Percentiles rank a stretch among this genome's conserved stretches.
Evolutionary conservation across 345 rosid genomes (phyloP).

Genomic region (Psidium guajava): DNA sequence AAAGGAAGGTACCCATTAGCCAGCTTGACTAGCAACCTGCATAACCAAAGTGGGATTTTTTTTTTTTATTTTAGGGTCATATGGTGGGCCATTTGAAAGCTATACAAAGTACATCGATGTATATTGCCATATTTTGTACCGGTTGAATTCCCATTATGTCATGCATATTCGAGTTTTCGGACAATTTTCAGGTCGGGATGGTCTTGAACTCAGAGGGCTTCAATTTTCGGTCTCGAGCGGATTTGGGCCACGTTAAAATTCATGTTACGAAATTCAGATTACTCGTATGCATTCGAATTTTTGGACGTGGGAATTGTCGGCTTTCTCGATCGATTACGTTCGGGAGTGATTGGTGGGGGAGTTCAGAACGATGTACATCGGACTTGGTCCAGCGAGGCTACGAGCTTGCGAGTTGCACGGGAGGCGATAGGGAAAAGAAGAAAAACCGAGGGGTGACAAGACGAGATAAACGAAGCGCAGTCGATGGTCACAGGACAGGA

Average conservation of each 20-base stretch:
- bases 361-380: no score
- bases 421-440: no score
- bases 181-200: background rate
- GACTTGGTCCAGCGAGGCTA: no score
- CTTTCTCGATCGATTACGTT: no score
- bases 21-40: background rate
- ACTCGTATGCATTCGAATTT: background rate
- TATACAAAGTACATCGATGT: background rate
- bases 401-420: no score
- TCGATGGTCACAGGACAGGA: background rate
- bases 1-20: background rate
- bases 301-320: no score
- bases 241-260: background rate
- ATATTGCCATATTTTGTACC: fast-evolving
- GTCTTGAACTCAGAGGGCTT: background rate
- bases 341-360: no score
- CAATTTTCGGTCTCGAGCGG: background rate
- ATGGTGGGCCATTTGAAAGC: background rate
- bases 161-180: background rate
- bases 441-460: no score
- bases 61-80: no score
- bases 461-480: background rate
- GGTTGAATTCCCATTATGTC: fast-evolving
- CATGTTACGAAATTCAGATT: background rate
- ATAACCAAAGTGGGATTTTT: no score